Base-by-base conservation (phyloP, 2,329 filamentous ascomycete genomes). In the Pseudocercospora fijiensis region DNA sequence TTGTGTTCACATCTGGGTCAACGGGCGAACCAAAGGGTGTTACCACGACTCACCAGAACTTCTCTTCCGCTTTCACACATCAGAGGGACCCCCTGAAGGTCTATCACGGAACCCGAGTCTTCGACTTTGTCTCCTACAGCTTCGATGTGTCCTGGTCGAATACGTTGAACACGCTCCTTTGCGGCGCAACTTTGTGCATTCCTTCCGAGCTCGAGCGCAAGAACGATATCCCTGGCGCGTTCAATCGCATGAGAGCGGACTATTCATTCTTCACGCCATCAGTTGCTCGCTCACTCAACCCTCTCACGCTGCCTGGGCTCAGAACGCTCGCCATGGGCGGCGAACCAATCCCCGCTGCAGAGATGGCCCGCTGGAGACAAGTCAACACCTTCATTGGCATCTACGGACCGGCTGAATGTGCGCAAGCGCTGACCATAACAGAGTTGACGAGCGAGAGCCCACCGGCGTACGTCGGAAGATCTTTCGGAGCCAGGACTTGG, bases 201-300 rank as follows among this genome's bases (percentile, higher is more conserved):
- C 49, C 49, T 1, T 53, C 49, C 1, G 49, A 53, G 11, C 24
- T 10, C 22, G 26, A 26, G 22, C 49, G 49, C 22, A 53, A 28
- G 24, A 28, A 28, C 16, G 49, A 53, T 18, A 26, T 53, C 11
- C 10, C 78, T 1, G 81, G 79, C 3, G 81, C 79, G 13, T 43
- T 67, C 20, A 57, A 60, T 18, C 57, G 61, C 24, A 30, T 64
- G 18, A 30, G 41, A n/a, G 65, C 52, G 16, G 60, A 67, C 0
- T 88, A 41, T 76, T 78, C 5, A 80, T 78, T 82, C 81, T 0
- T 86, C 70, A 88, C 87, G 0, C 84, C 86, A 1, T 78, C 84
- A 0, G 79, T 89, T 13, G 83, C 85, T 0, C 76, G 77, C 13
- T 76, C 78, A 0, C 58, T 84, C 1, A 75, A 79, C 16, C 77